Evolutionary conservation across 176 grass and related monocot species (phyloP).

Genomic region (Carex cristatella): DNA sequence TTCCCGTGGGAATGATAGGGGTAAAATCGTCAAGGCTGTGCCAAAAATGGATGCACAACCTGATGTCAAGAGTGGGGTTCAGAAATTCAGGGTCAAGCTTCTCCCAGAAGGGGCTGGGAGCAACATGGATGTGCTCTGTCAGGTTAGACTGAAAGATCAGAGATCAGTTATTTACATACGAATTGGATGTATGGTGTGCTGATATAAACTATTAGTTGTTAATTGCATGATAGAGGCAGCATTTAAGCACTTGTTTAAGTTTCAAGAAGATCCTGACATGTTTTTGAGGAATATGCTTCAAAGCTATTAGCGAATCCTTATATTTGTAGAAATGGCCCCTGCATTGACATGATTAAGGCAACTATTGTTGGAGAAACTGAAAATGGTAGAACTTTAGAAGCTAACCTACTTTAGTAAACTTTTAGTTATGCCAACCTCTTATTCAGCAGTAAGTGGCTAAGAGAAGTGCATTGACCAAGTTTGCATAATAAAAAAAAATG

Average conservation of each 20-base stretch:
- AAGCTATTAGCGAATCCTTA: neutral
- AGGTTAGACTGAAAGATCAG: slow-evolving; percentile 37
- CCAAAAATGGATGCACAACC: slow-evolving; percentile 69
- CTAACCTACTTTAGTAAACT: neutral
- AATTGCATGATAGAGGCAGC: neutral
- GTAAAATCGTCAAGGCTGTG: slow-evolving; percentile 81
- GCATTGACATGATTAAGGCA: neutral
- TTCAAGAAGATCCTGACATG: neutral
- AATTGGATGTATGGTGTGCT: neutral
- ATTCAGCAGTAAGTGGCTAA: neutral
- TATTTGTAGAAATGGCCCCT: neutral
- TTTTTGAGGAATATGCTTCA: neutral
- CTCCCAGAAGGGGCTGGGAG: slow-evolving; percentile 77
- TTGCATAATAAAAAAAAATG: neutral
- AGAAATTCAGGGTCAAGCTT: slow-evolving; percentile 92
- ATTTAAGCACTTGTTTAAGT: neutral
- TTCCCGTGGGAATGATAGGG: slow-evolving; percentile 25
- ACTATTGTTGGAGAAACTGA: neutral
- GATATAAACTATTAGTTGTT: neutral
- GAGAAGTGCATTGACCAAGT: neutral
- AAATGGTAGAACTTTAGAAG: neutral
- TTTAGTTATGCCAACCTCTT: neutral
- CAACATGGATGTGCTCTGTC: slow-evolving; percentile 83
- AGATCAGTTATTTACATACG: neutral
- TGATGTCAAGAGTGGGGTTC: slow-evolving; percentile 71